Evolutionary conservation across 768 basidiomycete genomes (phyloP), one percentile per base, ranked within the genome.

Genomic region (Rhizopogon rudus): DNA sequence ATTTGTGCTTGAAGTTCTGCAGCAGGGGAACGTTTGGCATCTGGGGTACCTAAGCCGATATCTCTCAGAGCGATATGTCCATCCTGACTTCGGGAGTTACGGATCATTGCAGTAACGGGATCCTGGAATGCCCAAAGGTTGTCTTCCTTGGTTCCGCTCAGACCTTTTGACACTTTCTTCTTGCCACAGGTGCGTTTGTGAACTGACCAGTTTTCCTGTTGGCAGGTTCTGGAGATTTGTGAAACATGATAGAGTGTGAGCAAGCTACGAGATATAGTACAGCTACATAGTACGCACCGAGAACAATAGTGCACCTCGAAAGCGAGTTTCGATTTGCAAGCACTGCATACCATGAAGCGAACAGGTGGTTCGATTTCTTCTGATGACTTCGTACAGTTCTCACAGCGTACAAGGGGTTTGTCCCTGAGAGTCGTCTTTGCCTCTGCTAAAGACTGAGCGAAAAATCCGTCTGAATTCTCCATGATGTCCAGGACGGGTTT

Each of bases 311-410:
- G 54, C 6, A 63, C 44, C 13, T 37, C 20, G 33, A 65, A 62
- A 16, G 54, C 33, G 8, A 62, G 57, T 40, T 63, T 62, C 17
- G 53, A 1, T 43, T 62, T 65, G 50, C 62, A 63, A 22, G 39
- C 22, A 29, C 64, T 60, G 56, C 64, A 65, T 44, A 61, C n/a
- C 62, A 61, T 63, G 50, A 61, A 65, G 20, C 59, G 57, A 14
- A 39, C n/a, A 44, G 53, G 39, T 10, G 41, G 45, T 5, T 58
- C 59, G 41, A 61, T 52, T 25, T 62, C 63, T 17, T 52, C 57
- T 13, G 58, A 54, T 22, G 41, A 60, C 42, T 55, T 60, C 16
- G 54, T 58, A 52, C 62, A 63, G 43, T 59, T 57, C 37, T 63
- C 54, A 48, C 61, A 63, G 51, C 62, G 62, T 10, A 61, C 55